Evolutionary conservation across 1,284 basidiomycete species (phyloP), one percentile per base, ranked within the genome.

Genomic region (Cutaneotrichosporon cavernicola): DNA sequence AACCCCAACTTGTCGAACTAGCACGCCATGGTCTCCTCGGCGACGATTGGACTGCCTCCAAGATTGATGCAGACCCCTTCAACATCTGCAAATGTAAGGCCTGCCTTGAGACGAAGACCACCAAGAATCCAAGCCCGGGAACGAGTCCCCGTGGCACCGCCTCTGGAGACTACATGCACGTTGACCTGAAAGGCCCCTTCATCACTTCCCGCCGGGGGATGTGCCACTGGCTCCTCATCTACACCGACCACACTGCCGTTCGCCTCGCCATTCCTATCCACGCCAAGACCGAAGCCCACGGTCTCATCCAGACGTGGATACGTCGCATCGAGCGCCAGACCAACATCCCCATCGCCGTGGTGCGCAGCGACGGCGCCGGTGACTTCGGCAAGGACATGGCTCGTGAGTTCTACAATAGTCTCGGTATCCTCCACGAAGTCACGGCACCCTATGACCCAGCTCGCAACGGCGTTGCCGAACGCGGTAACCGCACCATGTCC

Each of bases 391-490:
- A 46, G 38, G 26, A 5, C 7, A 14, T 21, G 5, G 14, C 51
- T 5, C 22, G 34, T 14, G 14, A 8, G 9, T 60, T 16, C 21
- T 56, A n/a, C 43, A 5, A 9, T 13, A 13, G 11, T 3, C 14
- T 16, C 6, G 64, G 64, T 18, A 65, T 65, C 34, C 9, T n/a
- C 6, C 60, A 62, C 40, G 43, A 62, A 4, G 2, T 34, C 5
- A 40, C 60, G 5, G 40, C 64, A 5, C 66, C 72, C 1, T 69
- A 75, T 56, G 68, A 69, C 11, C 73, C 70, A 11, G 67, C 72
- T 58, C 18, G 71, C 63, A 73, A 80, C 67, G 65, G 81, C 68
- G 67, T 73, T 43, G 66, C 73, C 31, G 70, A 76, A 67, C 58
- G 77, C 58, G 11, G 67, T 22, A 69, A 76, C 67, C 58, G 72